A percentile compares a stretch with the other conserved stretches of the same genome.
phyloP scores from a whole-genome alignment of 768 basidiomycete genomes.

The Lactifluus pinguis region DNA sequence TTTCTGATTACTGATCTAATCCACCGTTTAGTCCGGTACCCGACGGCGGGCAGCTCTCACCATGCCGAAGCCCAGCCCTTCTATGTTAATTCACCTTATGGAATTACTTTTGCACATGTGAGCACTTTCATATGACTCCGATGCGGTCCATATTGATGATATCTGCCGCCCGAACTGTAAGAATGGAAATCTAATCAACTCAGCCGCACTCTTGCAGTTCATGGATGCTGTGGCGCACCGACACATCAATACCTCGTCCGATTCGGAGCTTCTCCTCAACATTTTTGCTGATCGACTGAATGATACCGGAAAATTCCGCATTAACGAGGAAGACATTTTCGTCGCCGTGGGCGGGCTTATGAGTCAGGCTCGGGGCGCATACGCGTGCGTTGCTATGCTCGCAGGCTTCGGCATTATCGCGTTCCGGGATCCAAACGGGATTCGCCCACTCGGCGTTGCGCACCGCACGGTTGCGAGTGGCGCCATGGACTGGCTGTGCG shows the following conservation, averaged over 20 bases:
- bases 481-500: slow-evolving; percentile 83
- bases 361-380: slow-evolving; percentile 83
- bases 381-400: slow-evolving; percentile 98
- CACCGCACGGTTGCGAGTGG: slow-evolving; percentile 43
- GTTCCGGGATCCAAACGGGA: slow-evolving; percentile 97
- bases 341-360: slow-evolving; percentile 86
- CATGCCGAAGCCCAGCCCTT: slow-evolving; percentile 98
- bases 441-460: slow-evolving; percentile 86
- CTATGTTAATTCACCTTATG: slow-evolving; percentile 99
- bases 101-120: slow-evolving; percentile 96
- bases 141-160: neutral
- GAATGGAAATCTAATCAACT: slow-evolving; percentile 99
- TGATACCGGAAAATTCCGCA: slow-evolving; percentile 97
- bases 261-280: slow-evolving; percentile 95
- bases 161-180: slow-evolving; percentile 26
- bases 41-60: slow-evolving; percentile 94
- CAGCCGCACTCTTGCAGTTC: slow-evolving; percentile 72
- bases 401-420: slow-evolving; percentile 98
- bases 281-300: slow-evolving; percentile 97
- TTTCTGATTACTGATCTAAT: neutral
- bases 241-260: slow-evolving; percentile 97
- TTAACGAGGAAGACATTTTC: slow-evolving; percentile 99
- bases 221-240: slow-evolving; percentile 96
- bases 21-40: slow-evolving; percentile 70
- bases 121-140: slow-evolving; percentile 21